Base-by-base conservation (phyloP, 768 basidiomycete species). In the Amanita pallidorosea region DNA sequence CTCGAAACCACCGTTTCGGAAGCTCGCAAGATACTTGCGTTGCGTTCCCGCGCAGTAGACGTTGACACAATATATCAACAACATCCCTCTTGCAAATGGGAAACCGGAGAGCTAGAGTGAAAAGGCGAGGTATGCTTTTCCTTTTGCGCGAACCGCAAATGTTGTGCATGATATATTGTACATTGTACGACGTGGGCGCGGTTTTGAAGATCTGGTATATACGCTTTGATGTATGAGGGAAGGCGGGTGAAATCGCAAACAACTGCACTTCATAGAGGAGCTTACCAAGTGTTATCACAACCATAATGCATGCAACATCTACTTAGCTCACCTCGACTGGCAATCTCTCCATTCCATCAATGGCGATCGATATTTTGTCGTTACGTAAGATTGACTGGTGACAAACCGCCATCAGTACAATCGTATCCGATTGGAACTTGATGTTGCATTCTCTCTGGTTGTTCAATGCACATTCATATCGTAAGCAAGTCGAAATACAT, bases 251-350 rank as follows among this genome's bases (percentile, higher is more conserved):
- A 5, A 80, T 66, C 0, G 89, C 81, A 55, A 72, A 72, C 15
- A 87, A 73, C 56, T 92, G 85, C 12, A 95, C 74, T 51, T 91
- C 79, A 57, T 85, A 83, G 0, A 94, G 65, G 7, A 97, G 72
- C 92, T 94, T 57, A 33, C 17, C 47, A 20, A 36, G 17, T 35
- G 54, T 58, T 58, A 50, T 58, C 38, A 9, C 25, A n/a, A 18
- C 49, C 31, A 35, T 40, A 17, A 31, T 47, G 4, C 15, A 35
- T 13, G 11, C 13, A 13, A 27, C n/a, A 44, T 17, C 20, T 25
- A 2, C 4, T 7, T 25, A 4, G 25, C 50, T 44, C 42, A 51
- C 50, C 50, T 51, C 50, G 18, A 45, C 34, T 2, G 50, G 43
- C n/a, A 51, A 51, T 22, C 42, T 51, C 34, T 51, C 50, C 42